Evolutionary conservation across 345 rosid genomes (phyloP).

Genomic region (Ceriops zippeliana): DNA sequence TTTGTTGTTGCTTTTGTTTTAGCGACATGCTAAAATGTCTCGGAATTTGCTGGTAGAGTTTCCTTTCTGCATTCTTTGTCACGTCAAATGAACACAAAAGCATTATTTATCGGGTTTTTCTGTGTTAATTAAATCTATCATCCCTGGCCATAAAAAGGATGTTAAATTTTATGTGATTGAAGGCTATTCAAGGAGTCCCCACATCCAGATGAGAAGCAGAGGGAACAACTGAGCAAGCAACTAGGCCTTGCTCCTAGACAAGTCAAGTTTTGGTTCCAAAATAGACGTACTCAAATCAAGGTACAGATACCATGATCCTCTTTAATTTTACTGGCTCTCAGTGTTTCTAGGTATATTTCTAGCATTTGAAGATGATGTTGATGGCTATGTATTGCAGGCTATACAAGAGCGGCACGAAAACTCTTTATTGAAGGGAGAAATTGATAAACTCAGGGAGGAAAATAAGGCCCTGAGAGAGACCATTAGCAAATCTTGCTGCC

Average conservation of each 20-base stretch:
- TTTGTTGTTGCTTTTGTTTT: not conserved
- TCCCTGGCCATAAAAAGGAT: too few species aligned
- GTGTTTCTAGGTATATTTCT: too few species aligned
- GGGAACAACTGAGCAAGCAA: slow-evolving; percentile 89
- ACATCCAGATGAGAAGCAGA: slow-evolving; percentile 97
- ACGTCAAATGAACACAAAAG: not conserved
- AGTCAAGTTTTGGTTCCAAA: slow-evolving; percentile 99
- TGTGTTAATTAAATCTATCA: too few species aligned
- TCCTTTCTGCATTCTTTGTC: slow-evolving; percentile 13
- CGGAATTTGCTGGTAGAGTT: slow-evolving; percentile 13
- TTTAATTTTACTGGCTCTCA: too few species aligned
- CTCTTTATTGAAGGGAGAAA: slow-evolving; percentile 68
- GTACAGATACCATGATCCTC: slow-evolving; percentile 22
- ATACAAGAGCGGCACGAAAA: slow-evolving; percentile 97
- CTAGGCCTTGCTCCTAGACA: slow-evolving; percentile 93
- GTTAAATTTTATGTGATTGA: too few species aligned
- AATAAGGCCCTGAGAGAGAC: slow-evolving; percentile 85
- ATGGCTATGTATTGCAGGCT: slow-evolving; percentile 41
- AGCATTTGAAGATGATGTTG: not conserved
- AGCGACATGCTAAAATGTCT: slow-evolving; percentile 16
- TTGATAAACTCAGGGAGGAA: slow-evolving; percentile 83
- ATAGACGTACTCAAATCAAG: slow-evolving; percentile 96
- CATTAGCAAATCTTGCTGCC: slow-evolving; percentile 68
- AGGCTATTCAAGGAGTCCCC: slow-evolving; percentile 94
- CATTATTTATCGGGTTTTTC: too few species aligned